phyloP scores from a whole-genome alignment of 805 yeast genomes.

The Saturnispora sekii region DNA sequence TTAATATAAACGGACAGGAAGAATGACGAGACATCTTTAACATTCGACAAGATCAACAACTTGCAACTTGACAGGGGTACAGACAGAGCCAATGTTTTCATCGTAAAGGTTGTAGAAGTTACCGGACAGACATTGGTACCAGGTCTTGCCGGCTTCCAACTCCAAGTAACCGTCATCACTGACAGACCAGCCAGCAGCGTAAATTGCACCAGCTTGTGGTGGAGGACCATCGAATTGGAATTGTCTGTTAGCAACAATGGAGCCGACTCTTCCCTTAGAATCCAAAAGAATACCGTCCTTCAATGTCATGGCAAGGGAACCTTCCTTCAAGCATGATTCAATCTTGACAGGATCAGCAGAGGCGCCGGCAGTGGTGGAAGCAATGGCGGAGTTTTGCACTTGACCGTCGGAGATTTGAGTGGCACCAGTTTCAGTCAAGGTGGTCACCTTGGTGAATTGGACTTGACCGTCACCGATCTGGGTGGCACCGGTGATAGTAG shows the following conservation, averaged over 20 bases:
- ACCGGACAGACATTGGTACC: constrained; percentile 50
- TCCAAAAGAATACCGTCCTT: constrained; percentile 36
- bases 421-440: constrained; percentile 24
- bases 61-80: constrained; percentile 35
- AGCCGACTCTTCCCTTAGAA: constrained; percentile 42
- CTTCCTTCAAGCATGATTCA: constrained; percentile 28
- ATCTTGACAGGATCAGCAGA: constrained; percentile 13
- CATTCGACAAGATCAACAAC: constrained; percentile 38
- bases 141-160: constrained; percentile 37
- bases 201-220: constrained; percentile 50
- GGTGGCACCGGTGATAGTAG: constrained; percentile 30
- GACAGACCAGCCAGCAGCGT: constrained; percentile 44
- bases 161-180: constrained; percentile 38
- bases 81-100: constrained; percentile 36
- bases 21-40: constrained; percentile 18
- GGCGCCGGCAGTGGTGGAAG: constrained; percentile 21
- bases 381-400: constrained; percentile 28
- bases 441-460: constrained; percentile 33
- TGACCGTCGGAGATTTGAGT: constrained; percentile 32
- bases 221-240: constrained; percentile 61
- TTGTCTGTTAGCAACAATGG: constrained; percentile 54
- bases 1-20: neutral
- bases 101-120: constrained; percentile 50
- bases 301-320: constrained; percentile 36
- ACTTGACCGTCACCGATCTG: constrained; percentile 46